Evolutionary conservation across 2,329 filamentous ascomycete species (phyloP), one percentile per base, ranked within the genome.

Genomic region (Ophiostoma tasmaniense): DNA sequence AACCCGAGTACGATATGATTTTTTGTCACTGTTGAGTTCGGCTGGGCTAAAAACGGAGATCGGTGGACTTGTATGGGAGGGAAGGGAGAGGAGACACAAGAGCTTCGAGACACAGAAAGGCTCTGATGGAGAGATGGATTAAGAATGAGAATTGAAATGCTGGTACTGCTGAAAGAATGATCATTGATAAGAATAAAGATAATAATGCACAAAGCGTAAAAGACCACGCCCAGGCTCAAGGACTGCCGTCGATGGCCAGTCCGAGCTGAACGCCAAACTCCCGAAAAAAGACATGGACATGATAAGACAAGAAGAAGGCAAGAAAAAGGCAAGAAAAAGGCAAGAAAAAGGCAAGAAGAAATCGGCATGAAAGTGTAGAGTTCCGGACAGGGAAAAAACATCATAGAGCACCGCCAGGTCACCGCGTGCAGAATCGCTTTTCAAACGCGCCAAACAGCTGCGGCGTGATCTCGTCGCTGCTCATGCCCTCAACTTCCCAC

Each of bases 391-490:
- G n/a, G 28, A 30, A 33, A 5, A 61, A 28, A 61, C 55, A 61
- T 61, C 8, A 30, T 61, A 17, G 25, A 61, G 3, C 30, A 33
- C 33, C 33, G 5, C 33, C 3, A 8, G 5, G 33, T 33, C 33
- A 33, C 33, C 33, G 11, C 10, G 35, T 30, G 66, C 69, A 71
- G 79, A 98, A 98, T 69, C 90, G 85, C 76, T 82, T 86, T 80
- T 91, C 89, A 77, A 99, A 91, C 79, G 97, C 93, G 10, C 82
- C 80, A 75, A 92, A 91, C 35, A 99, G 82, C 81, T 93, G 89
- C n/a, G 95, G 95, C 68, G 86, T 93, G 74, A 99, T 99, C 80
- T 98, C 95, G 76, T 99, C 92, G 76, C 93, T 97, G 77, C 88
- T 94, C 79, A 93, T 87, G 28, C 95, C 95, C 74, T 92, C 84